phyloP scores from a whole-genome alignment of 176 grass and related monocot genomes.

The Pontederia paniculata region DNA sequence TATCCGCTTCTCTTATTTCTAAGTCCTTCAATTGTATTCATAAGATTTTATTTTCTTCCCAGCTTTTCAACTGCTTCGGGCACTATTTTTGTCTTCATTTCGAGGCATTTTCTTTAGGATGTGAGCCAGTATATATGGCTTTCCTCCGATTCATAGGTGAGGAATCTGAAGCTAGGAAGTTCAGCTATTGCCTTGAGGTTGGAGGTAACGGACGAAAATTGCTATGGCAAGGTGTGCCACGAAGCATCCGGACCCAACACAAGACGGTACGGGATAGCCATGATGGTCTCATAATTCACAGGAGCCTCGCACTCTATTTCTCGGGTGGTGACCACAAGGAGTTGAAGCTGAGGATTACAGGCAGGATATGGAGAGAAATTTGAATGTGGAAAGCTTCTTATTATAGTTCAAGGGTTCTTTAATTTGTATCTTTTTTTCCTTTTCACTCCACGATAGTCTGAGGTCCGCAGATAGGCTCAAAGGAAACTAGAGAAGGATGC shows the following conservation, averaged over 20 bases:
- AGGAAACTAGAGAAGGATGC: too few relatives aligned
- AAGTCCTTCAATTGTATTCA: neutral
- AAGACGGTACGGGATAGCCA: conserved; percentile 7
- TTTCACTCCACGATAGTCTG: too few relatives aligned
- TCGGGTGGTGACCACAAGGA: conserved; percentile 13
- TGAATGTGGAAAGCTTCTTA: too few relatives aligned
- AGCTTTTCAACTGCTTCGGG: conserved; percentile 26
- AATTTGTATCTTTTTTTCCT: too few relatives aligned
- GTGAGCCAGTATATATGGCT: conserved; percentile 22
- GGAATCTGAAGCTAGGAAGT: conserved; percentile 22
- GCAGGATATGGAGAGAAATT: conserved; percentile 23
- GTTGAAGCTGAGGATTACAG: conserved; percentile 21
- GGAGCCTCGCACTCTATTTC: conserved; percentile 16
- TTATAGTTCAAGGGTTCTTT: too few relatives aligned
- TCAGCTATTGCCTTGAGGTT: conserved; percentile 24
- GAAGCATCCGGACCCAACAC: conserved; percentile 17
- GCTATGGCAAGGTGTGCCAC: conserved; percentile 21
- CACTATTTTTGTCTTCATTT: conserved; percentile 25
- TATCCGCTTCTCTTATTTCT: neutral
- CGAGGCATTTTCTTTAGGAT: conserved; percentile 15
- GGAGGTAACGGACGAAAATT: conserved; percentile 17
- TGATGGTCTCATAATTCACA: conserved; percentile 15
- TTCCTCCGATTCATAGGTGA: conserved; percentile 21
- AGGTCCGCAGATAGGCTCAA: too few relatives aligned
- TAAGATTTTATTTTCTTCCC: neutral